Evolutionary conservation across 1,284 basidiomycete genomes (phyloP).

Genomic region (Sporisorium iseilematis-ciliati): DNA sequence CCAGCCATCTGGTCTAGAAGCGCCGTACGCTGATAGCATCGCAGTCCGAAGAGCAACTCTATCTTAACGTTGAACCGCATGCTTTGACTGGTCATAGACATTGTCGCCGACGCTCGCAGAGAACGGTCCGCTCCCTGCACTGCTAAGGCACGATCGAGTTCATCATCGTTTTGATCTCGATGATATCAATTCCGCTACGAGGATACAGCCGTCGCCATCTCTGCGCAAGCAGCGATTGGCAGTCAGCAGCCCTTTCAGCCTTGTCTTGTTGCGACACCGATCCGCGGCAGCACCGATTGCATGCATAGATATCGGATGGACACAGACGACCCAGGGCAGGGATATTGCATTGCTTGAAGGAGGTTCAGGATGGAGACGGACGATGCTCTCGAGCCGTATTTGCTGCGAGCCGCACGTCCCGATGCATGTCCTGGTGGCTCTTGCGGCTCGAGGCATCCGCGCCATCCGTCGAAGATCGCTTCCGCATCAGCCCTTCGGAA

Average conservation of each 20-base stretch:
- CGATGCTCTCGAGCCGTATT: background rate
- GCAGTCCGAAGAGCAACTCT: background rate
- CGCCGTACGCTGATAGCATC: conserved; percentile 12
- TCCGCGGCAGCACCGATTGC: background rate
- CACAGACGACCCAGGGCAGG: background rate
- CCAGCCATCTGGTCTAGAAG: background rate
- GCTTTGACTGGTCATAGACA: background rate
- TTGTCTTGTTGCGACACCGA: background rate
- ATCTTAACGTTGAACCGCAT: conserved; percentile 7
- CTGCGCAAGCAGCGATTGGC: background rate
- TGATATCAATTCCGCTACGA: background rate
- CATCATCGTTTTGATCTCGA: background rate
- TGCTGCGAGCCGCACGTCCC: background rate
- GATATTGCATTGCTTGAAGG: conserved; percentile 4
- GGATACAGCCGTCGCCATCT: background rate
- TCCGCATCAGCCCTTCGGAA: conserved; percentile 12
- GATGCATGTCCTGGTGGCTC: background rate
- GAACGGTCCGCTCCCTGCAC: background rate
- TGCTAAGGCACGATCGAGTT: background rate
- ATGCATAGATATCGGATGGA: background rate
- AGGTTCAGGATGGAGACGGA: background rate
- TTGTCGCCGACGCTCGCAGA: background rate
- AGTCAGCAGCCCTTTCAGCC: background rate
- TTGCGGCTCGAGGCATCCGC: background rate
- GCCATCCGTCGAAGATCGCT: background rate